phyloP scores from a whole-genome alignment of 1,284 basidiomycete genomes.

The Trichosporon coremiiforme region DNA sequence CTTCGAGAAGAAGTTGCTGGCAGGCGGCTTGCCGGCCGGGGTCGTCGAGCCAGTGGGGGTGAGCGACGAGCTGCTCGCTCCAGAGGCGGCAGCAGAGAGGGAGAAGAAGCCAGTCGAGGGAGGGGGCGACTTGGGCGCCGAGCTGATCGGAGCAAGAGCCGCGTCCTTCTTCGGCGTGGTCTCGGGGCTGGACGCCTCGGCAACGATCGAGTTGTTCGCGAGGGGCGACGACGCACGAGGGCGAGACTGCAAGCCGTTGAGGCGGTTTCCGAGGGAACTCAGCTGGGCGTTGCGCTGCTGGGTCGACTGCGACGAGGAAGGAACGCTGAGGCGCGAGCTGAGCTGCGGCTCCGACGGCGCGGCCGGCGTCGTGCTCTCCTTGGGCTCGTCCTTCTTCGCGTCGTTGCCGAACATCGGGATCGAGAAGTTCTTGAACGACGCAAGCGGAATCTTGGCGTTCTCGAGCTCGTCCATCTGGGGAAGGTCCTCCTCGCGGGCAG shows the following conservation, averaged over 20 bases:
- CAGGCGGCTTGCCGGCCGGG: conserved; percentile 34
- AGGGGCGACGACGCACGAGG: conserved; percentile 53
- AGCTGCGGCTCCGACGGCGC: conserved; percentile 25
- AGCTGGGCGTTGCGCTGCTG: conserved; percentile 34
- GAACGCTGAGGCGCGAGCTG: conserved; percentile 28
- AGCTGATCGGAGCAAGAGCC: conserved; percentile 21
- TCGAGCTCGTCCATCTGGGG: conserved; percentile 53
- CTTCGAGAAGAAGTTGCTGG: conserved; percentile 41
- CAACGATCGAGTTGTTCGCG: conserved; percentile 43
- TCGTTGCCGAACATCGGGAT: conserved; percentile 35
- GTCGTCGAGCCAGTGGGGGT: conserved; percentile 38
- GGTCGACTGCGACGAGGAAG: conserved; percentile 27
- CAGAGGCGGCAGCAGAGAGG: conserved; percentile 22
- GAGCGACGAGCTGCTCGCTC: conserved; percentile 31
- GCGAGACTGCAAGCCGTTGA: conserved; percentile 36
- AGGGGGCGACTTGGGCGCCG: conserved; percentile 20
- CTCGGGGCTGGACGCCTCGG: conserved; percentile 34
- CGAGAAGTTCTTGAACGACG: conserved; percentile 48
- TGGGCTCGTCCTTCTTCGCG: conserved; percentile 16
- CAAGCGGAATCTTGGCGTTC: conserved; percentile 44
- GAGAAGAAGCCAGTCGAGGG: conserved; percentile 35
- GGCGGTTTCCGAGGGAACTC: conserved; percentile 30
- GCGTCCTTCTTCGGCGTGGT: conserved; percentile 19
- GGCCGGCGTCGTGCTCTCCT: conserved; percentile 17
- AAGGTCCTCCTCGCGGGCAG: conserved; percentile 54